A percentile compares a stretch with the other conserved stretches of the same genome.
Evolutionary conservation across 257 asterid genomes (phyloP).

Genomic region (Dorcoceras hygrometricum): DNA sequence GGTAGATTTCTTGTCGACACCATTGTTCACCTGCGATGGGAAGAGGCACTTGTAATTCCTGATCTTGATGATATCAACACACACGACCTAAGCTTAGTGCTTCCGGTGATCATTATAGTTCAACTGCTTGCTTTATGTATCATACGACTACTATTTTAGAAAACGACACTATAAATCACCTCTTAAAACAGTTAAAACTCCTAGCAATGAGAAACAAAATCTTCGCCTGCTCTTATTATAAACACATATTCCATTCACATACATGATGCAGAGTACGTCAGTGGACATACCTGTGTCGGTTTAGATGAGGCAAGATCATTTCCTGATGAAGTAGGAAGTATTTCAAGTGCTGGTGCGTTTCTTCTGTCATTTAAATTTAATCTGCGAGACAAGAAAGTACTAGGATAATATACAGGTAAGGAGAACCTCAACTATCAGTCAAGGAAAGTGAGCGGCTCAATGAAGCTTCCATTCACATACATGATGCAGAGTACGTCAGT

Average conservation of each 20-base stretch:
- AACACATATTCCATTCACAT: constrained; percentile 1
- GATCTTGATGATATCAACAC: neutral
- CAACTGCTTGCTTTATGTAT: neutral
- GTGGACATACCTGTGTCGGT: too few relatives aligned
- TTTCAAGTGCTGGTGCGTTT: too few relatives aligned
- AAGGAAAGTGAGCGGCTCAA: too few relatives aligned
- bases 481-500: neutral
- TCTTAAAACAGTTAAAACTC: constrained; percentile 3
- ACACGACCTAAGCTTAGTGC: neutral
- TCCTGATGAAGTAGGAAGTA: too few relatives aligned
- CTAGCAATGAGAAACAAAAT: neutral
- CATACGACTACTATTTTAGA: neutral
- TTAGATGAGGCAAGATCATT: too few relatives aligned
- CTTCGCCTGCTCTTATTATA: neutral
- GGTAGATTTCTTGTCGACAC: constrained; percentile 37
- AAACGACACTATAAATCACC: neutral
- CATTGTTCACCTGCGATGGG: constrained; percentile 46
- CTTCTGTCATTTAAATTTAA: too few relatives aligned
- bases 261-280: too few relatives aligned
- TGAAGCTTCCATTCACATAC: too few relatives aligned
- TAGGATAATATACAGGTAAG: too few relatives aligned
- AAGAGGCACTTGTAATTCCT: neutral
- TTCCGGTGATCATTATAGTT: neutral
- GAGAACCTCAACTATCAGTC: too few relatives aligned
- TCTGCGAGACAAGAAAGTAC: too few relatives aligned